Percentiles rank a stretch among this genome's conserved stretches.
phyloP scores from a whole-genome alignment of 1,284 basidiomycete species.

The Fomitopsis palustris region DNA sequence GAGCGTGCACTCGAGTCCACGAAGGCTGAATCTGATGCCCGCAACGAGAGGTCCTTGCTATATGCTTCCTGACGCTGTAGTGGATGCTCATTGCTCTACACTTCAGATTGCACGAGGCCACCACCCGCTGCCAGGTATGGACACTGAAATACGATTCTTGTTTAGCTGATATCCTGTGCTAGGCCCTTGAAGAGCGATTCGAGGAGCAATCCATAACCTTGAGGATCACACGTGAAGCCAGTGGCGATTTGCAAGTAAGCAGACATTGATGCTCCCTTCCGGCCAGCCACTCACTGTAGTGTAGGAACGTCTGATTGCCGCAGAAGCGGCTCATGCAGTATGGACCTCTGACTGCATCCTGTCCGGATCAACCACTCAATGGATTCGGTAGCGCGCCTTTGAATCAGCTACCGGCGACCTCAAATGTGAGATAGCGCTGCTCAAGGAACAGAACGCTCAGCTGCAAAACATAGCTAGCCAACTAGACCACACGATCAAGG shows the following conservation, averaged over 20 bases:
- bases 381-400: conserved; percentile 17
- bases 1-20: conserved; percentile 11
- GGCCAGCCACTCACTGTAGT: neutral
- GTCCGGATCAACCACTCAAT: neutral
- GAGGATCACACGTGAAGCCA: conserved; percentile 48
- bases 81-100: no score
- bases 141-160: neutral
- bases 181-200: conserved; percentile 58
- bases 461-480: conserved; percentile 17
- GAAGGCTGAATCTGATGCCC: conserved; percentile 23
- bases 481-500: conserved; percentile 15
- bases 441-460: conserved; percentile 23
- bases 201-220: conserved; percentile 52
- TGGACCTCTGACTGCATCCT: neutral
- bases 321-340: conserved; percentile 28
- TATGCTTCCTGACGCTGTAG: neutral
- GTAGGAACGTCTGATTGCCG: conserved; percentile 31
- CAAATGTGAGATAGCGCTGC: conserved; percentile 21
- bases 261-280: neutral
- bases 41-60: conserved; percentile 25
- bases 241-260: conserved; percentile 50
- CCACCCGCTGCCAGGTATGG: conserved; percentile 25
- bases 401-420: conserved; percentile 18
- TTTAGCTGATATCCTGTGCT: neutral
- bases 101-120: conserved; percentile 23